Evolutionary conservation across 768 basidiomycete genomes (phyloP), one percentile per base, ranked within the genome.

Genomic region (Naganishia randhawae): DNA sequence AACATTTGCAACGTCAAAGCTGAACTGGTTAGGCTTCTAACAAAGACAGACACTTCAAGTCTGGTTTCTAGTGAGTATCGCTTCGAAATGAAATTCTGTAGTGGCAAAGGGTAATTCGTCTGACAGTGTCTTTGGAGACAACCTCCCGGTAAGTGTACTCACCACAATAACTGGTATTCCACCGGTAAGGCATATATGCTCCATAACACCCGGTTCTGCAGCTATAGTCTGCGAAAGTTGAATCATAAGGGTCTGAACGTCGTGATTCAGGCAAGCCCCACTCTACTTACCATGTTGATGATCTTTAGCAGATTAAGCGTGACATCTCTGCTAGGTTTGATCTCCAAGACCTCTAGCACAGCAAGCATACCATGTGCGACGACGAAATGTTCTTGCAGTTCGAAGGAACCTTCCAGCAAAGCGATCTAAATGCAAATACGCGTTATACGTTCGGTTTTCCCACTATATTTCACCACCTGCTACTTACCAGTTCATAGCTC

Each of bases 1-100:
- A 98, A 97, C 95, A 97, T 98, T 76, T 98, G 95, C 42, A 98
- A 81, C 1, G 95, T 99, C 71, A 96, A 81, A 13, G 92, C 88
- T 1, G 95, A 97, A 0, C 76, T 92, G 87, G 77, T 95, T 29
- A 98, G 85, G 16, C 94, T 81, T 31, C 91, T 88, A 63, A 99
- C 91, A 79, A 98, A 97, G 74, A 91, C 88, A 1, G 96, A 97
- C 0, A 94, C 95, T 76, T 97, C 91, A n/a, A 90, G 80, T 39
- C 96, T 87, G 73, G 93, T 96, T 77, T 96, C 93, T 14, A 90
- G 87, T 0, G 93, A 88, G 75, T 91, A 92, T 73, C 89, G 91
- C 82, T 95, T 97, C 13, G 91, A 92, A 0, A 95, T 93, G 76
- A 94, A 98, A 51, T 88, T 91, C 73, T 79, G 54, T 14, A 25